Base-by-base conservation (phyloP, 2,329 filamentous ascomycete genomes). In the Exophiala viscosa region DNA sequence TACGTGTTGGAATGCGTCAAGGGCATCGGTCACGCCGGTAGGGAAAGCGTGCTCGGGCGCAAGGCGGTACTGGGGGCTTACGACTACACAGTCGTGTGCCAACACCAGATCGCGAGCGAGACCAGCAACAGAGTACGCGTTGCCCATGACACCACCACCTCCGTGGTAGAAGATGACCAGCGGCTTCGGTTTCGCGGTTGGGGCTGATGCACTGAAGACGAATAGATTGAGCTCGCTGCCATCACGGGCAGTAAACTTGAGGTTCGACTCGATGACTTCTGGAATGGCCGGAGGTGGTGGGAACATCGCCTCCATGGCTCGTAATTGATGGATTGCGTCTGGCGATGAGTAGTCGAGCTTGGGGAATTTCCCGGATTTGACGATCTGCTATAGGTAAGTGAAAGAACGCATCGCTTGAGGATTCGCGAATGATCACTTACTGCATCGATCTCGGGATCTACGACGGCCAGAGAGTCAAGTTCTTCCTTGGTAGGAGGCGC, bases 21-120 rank as follows among this genome's bases (percentile, higher is more conserved):
- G 77, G 11, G 66, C 65, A 55, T 79, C 76, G 17, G 73, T 58
- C 3, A 70, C 61, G 11, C 69, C 68, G 0, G 67, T 67, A 0
- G 76, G 76, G 52, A 76, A 79, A 13, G 67, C 67, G 54, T 74
- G 54, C 51, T 78, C 73, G 0, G 76, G 76, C 2, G 74, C 74
- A 14, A 78, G 66, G 34, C 68, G 65, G 41, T 65, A 65, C 2
- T 61, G 48, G 1, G 57, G 60, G 13, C 53, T 53, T 7, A 67
- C 51, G 2, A 62, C 59, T 1, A 63, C 60, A 2, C 51, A 58
- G 34, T 48, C 55, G 51, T 58, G 60, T 14, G 45, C 57, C 13
- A 41, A 23, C 5, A 48, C 59, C 32, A 61, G 44, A 23, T 48
- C 48, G 3, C 44, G 54, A 1, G 59, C 62, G 44, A 57, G 50